Percentiles rank a stretch among this genome's conserved stretches.
Conservation (phyloP, 192 early-diverging fungal species). For the Backusella tuberculispora region DNA sequence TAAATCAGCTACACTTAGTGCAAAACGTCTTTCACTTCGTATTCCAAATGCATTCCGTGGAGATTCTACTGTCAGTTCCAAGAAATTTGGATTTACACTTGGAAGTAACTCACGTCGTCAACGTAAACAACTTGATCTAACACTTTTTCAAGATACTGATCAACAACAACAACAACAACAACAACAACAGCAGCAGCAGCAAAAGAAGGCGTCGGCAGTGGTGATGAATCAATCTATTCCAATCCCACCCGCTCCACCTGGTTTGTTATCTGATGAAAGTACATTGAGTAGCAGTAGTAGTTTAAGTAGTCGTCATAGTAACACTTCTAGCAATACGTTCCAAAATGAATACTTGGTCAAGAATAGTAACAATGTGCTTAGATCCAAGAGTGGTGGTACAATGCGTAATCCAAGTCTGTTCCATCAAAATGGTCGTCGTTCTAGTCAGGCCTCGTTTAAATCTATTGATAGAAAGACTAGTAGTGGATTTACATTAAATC, state of each 20-base stretch:
- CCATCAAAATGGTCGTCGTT: conserved; percentile 2
- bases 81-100: conserved; percentile 31
- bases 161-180: not conserved
- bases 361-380: not conserved
- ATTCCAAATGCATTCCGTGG: conserved; percentile 29
- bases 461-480: conserved; percentile 25
- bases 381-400: not conserved
- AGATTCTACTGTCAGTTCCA: conserved; percentile 8
- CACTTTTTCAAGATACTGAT: conserved; percentile 22
- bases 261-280: conserved; percentile 28
- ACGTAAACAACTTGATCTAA: conserved; percentile 34
- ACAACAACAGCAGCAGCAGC: not conserved
- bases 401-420: conserved; percentile 2
- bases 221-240: not conserved
- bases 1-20: not conserved
- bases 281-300: conserved; percentile 33
- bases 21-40: conserved; percentile 31
- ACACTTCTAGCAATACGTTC: conserved; percentile 19
- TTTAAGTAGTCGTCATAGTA: conserved; percentile 4
- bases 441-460: conserved; percentile 28
- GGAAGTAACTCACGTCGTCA: conserved; percentile 20
- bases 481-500: conserved; percentile 12
- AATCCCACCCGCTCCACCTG: conserved; percentile 6
- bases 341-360: not conserved
- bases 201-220: not conserved